These are phyloP conservation scores for Lathyrus tuberosus DNA, from an alignment of 306 rosid genomes.

Conservation along the genomic window DNA sequence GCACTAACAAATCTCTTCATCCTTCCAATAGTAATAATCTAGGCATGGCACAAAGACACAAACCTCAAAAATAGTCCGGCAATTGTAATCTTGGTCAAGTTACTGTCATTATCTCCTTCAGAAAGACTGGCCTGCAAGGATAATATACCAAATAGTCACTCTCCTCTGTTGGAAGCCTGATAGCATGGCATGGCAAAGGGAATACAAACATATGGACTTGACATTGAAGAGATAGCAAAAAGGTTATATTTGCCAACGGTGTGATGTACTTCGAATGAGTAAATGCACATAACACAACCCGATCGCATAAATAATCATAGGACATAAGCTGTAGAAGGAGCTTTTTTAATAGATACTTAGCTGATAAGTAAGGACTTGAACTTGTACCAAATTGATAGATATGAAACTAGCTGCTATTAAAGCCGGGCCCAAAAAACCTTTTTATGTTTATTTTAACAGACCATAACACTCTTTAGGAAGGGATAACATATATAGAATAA, in stretches of 20 bases:
- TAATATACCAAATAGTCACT: slow-evolving; percentile 32
- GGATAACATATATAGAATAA: not conserved
- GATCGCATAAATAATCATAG: slow-evolving; percentile 8
- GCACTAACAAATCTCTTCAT: slow-evolving; percentile 12
- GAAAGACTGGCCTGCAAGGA: slow-evolving; percentile 72
- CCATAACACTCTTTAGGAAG: slow-evolving; percentile 8
- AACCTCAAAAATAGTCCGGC: slow-evolving; percentile 87
- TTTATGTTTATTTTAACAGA: slow-evolving; percentile 3
- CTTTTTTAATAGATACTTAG: slow-evolving; percentile 7
- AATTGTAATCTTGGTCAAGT: slow-evolving; percentile 73
- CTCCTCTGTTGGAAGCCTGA: slow-evolving; percentile 24
- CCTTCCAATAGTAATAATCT: slow-evolving; percentile 1
- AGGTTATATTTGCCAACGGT: slow-evolving; percentile 17
- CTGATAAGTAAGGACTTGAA: slow-evolving; percentile 15
- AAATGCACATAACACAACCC: slow-evolving; percentile 9
- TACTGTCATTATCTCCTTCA: slow-evolving; percentile 69
- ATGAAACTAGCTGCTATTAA: slow-evolving; percentile 3
- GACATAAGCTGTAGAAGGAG: not conserved
- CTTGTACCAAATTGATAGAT: slow-evolving; percentile 18
- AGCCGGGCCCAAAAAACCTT: slow-evolving; percentile 15
- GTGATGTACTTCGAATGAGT: slow-evolving; percentile 16
- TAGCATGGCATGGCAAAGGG: slow-evolving; percentile 24
- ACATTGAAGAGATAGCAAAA: slow-evolving; percentile 25
- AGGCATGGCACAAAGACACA: slow-evolving; percentile 28
- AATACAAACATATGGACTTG: slow-evolving; percentile 8